Evolutionary conservation across 805 yeast genomes (phyloP).

Genomic region (Vanderwaltozyma tropicalis): DNA sequence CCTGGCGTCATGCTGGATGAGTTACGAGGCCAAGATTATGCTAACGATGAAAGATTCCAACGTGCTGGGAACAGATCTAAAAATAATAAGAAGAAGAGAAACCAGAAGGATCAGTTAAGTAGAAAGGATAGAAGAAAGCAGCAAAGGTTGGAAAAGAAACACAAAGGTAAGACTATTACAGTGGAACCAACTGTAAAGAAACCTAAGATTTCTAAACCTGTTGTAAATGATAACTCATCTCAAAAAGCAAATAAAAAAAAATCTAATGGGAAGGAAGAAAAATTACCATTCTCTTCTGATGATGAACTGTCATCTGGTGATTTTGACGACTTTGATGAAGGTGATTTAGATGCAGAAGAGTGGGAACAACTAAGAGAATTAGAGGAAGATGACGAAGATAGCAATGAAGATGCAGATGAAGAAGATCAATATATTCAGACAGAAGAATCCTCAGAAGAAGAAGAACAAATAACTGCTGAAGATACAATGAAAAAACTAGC

Average conservation of each 20-base stretch:
- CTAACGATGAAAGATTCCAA: conserved; percentile 31
- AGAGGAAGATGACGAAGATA: conserved; percentile 5
- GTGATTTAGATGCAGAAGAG: conserved; percentile 30
- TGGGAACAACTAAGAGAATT: conserved; percentile 22
- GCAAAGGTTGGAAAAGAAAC: conserved; percentile 30
- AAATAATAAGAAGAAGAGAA: conserved; percentile 27
- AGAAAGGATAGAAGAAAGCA: conserved; percentile 37
- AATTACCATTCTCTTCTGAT: conserved; percentile 32
- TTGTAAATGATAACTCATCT: not conserved
- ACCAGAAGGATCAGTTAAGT: conserved; percentile 17
- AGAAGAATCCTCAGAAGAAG: conserved; percentile 22
- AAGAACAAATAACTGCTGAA: conserved; percentile 30
- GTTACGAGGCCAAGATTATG: conserved; percentile 36
- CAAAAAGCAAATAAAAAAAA: conserved; percentile 9
- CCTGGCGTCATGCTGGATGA: conserved; percentile 48
- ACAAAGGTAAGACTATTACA: conserved; percentile 9
- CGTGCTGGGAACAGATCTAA: conserved; percentile 10
- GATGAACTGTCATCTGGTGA: conserved; percentile 35
- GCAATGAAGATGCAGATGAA: conserved; percentile 1
- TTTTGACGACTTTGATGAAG: conserved; percentile 35
- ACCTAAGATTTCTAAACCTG: conserved; percentile 4
- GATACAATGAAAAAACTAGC: conserved; percentile 38
- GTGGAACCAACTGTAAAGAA: conserved; percentile 24
- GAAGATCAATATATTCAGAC: conserved; percentile 1
- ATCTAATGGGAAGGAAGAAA: conserved; percentile 18